Conservation (phyloP, 306 rosid genomes). For the Ormosia semicastrata region DNA sequence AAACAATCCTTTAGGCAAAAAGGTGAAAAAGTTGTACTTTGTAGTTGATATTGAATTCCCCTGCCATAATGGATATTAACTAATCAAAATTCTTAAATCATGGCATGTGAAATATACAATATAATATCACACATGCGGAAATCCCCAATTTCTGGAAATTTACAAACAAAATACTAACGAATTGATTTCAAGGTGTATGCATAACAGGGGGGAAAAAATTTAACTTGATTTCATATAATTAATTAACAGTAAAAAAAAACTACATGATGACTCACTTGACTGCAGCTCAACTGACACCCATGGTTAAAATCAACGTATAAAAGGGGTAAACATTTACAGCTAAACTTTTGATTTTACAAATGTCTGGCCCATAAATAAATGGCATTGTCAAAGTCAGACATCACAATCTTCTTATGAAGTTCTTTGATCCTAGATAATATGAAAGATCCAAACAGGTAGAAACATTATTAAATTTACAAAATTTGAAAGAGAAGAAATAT, state of each 20-base stretch:
- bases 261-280: neutral
- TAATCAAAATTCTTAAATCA: slow-evolving; percentile 10
- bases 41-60: slow-evolving; percentile 71
- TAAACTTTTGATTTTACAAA: neutral
- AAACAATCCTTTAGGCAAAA: slow-evolving; percentile 65
- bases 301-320: neutral
- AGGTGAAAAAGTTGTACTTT: slow-evolving; percentile 62
- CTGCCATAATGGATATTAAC: slow-evolving; percentile 36
- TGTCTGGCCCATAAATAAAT: neutral
- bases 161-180: neutral
- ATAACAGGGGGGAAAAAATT: neutral
- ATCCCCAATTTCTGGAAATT: neutral
- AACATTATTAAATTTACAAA: neutral
- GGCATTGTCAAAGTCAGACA: neutral
- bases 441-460: slow-evolving; percentile 2
- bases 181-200: neutral
- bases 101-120: neutral
- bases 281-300: neutral
- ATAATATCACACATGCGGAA: neutral
- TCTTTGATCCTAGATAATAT: neutral
- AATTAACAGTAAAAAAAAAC: neutral
- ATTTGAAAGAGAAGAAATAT: neutral
- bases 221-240: neutral
- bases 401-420: neutral
- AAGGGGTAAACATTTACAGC: neutral